These are phyloP conservation scores for Stephanodiscus triporus DNA, from an alignment of 108 stramenopile genomes.

Conservation along the genomic window DNA sequence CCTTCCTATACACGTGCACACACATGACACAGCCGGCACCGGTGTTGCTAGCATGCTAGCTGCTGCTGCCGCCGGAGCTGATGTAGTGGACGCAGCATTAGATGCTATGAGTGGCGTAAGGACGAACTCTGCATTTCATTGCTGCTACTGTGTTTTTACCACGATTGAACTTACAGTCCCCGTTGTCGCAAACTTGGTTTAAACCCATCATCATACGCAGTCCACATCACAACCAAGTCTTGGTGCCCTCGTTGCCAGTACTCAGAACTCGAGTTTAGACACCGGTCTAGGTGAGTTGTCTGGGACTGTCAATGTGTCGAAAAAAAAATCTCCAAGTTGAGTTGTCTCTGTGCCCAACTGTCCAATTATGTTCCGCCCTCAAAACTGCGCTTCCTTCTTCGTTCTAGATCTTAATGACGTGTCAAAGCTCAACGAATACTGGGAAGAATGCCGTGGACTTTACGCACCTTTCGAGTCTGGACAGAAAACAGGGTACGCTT, in stretches of 20 bases:
- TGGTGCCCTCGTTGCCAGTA: constrained; percentile 91
- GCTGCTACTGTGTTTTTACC: background rate
- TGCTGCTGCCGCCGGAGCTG: constrained; percentile 91
- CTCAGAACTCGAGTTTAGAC: constrained; percentile 80
- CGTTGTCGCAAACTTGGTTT: background rate
- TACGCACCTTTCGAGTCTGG: constrained; percentile 98
- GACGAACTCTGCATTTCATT: background rate
- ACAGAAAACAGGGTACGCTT: constrained; percentile 82
- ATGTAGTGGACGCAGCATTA: constrained; percentile 93
- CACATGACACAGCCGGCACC: constrained; percentile 95
- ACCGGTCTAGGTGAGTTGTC: constrained; percentile 71
- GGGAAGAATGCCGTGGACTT: constrained; percentile 91
- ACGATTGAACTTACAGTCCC: background rate
- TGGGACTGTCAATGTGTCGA: too few relatives aligned
- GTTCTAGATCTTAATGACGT: constrained; percentile 54
- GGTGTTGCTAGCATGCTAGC: constrained; percentile 97
- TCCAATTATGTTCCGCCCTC: background rate
- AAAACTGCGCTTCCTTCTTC: background rate
- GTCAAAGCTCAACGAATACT: constrained; percentile 87
- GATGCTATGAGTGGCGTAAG: constrained; percentile 90
- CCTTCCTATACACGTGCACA: constrained; percentile 94
- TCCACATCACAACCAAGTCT: constrained; percentile 95
- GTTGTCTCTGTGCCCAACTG: background rate
- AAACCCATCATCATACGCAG: background rate
- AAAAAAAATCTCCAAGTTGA: too few relatives aligned